A percentile compares a stretch with the other conserved stretches of the same genome.
phyloP scores from a whole-genome alignment of 2,329 filamentous ascomycete genomes.

The Torrubiella hemipterigena region DNA sequence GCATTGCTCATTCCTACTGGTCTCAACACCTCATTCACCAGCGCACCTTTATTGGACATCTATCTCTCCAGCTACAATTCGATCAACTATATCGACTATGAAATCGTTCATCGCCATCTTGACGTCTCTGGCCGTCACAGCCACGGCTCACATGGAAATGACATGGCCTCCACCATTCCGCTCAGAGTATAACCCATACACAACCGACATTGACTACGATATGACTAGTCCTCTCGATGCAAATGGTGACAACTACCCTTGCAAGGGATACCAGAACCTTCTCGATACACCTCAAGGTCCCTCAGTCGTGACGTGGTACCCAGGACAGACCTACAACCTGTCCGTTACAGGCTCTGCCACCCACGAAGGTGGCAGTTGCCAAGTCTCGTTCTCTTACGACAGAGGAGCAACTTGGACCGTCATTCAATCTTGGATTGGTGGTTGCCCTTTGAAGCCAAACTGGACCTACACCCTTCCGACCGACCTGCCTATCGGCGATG shows the following conservation, averaged over 20 bases:
- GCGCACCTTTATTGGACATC: too few species aligned
- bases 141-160: conserved; percentile 18
- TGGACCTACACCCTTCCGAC: conserved; percentile 39
- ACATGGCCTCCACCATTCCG: conserved; percentile 16
- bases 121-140: conserved; percentile 4
- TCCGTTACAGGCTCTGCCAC: conserved; percentile 38
- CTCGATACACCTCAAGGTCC: conserved; percentile 19
- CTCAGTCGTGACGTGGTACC: conserved; percentile 35
- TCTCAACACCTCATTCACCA: too few species aligned
- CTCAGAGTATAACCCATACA: conserved; percentile 15
- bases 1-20: too few species aligned
- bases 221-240: conserved; percentile 43
- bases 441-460: conserved; percentile 19
- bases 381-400: conserved; percentile 50
- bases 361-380: conserved; percentile 50
- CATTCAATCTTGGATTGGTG: conserved; percentile 20
- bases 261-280: conserved; percentile 34
- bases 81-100: too few species aligned
- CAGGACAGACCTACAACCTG: conserved; percentile 40
- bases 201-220: conserved; percentile 35
- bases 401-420: conserved; percentile 47
- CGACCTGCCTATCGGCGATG: conserved; percentile 34
- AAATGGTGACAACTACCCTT: conserved; percentile 44
- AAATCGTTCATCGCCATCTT: not conserved
- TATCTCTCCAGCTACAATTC: too few species aligned